phyloP scores from a whole-genome alignment of 176 grass and related monocot species.

The Cymbopogon citratus region DNA sequence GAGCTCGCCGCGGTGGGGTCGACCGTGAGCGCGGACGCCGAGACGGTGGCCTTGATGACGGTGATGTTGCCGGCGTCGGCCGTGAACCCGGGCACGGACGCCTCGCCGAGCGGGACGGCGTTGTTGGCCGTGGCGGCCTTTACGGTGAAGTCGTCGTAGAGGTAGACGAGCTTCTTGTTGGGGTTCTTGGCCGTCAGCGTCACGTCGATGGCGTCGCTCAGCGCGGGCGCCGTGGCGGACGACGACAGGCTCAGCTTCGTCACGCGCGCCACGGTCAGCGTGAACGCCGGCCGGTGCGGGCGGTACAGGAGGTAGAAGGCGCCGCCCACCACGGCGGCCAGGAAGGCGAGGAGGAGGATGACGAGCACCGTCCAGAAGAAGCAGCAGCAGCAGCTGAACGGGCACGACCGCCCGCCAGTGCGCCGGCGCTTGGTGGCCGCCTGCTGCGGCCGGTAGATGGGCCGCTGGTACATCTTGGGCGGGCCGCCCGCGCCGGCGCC shows the following conservation, averaged over 20 bases:
- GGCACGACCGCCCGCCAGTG: slow-evolving; percentile 38
- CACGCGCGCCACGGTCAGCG: slow-evolving; percentile 51
- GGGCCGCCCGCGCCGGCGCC: slow-evolving; percentile 22
- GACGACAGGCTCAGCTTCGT: slow-evolving; percentile 59
- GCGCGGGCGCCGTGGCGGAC: slow-evolving; percentile 39
- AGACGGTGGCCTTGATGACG: slow-evolving; percentile 52
- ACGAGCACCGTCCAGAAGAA: slow-evolving; percentile 64
- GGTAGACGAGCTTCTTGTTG: slow-evolving; percentile 88
- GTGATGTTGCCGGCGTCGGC: slow-evolving; percentile 72
- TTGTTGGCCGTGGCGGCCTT: slow-evolving; percentile 45
- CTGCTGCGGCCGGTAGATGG: slow-evolving; percentile 74
- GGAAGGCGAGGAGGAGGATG: slow-evolving; percentile 58
- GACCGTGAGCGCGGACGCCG: slow-evolving; percentile 46
- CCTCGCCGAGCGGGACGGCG: slow-evolving; percentile 67
- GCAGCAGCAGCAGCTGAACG: slow-evolving; percentile 66
- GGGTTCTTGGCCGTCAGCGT: slow-evolving; percentile 72
- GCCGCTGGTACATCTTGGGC: slow-evolving; percentile 78
- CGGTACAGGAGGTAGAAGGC: slow-evolving; percentile 88
- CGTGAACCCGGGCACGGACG: slow-evolving; percentile 61
- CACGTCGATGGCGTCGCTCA: slow-evolving; percentile 67
- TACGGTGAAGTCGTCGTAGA: slow-evolving; percentile 83
- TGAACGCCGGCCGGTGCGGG: slow-evolving; percentile 82
- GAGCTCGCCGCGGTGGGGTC: slow-evolving; percentile 59
- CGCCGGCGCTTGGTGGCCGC: slow-evolving; percentile 43
- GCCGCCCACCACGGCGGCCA: slow-evolving; percentile 61